Base-by-base conservation (phyloP, 352 stramenopile genomes). In the Phytophthora melonis region DNA sequence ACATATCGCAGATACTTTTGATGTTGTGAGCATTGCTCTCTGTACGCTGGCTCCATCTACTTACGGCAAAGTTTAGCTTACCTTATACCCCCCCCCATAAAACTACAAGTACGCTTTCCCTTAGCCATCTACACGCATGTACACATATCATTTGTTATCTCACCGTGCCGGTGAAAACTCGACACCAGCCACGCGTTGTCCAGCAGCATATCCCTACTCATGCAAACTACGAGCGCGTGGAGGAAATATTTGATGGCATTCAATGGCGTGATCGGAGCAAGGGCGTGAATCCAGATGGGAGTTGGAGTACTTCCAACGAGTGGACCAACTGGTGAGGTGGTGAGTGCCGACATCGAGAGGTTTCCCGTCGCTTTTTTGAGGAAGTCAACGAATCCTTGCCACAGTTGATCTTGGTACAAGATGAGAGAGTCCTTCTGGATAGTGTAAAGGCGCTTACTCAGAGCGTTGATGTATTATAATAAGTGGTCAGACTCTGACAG, bases 201-300 rank as follows among this genome's bases (percentile, higher is more conserved):
- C 36, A 43, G 36, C 36, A 43, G 36, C 10, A 16, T 43, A 43
- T 43, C n/a, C n/a, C 8, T 43, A 43, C 5, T 10, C 23, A 74
- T 9, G 19, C 3, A n/a, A 58, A 66, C 7, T 75, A 63, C 43
- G 3, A 4, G 9, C 23, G 21, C 32, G 61, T 49, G 1, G 39
- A 66, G 16, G 56, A 56, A 32, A 34, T 70, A n/a, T 62, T 66
- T 43, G 19, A 19, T 23, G 32, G 10, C n/a, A 67, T 5, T 0
- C 57, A 25, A 32, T 14, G n/a, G 34, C 30, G 32, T n/a, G 36
- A 11, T 62, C 62, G 30, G n/a, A 32, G 4, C 66, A 53, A 41
- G 27, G 9, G 4, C 14, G 21, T 4, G 34, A 16, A 36, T 53
- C 49, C n/a, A 25, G 53, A 30, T 47, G 47, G 27, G 27, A 54